Evolutionary conservation across 495 filamentous ascomycete species (phyloP), one percentile per base, ranked within the genome.

Genomic region (Aspergillus affinis): DNA sequence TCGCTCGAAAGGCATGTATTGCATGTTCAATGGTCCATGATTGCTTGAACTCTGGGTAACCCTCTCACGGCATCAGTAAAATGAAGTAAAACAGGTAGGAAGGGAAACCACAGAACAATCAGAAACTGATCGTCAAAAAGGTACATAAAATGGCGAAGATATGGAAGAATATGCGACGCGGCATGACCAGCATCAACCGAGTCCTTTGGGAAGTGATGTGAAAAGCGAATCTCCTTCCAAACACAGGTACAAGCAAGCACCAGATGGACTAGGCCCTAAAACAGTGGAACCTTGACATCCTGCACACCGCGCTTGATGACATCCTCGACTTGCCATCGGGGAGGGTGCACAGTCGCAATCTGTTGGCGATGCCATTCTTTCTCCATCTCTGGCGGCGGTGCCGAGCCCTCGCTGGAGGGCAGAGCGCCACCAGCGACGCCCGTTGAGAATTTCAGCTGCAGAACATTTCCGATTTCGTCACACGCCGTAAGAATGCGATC

Each of bases 371-470:
- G 74, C 69, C 84, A 85, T 59, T 84, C 81, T 78, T 84, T 85
- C 68, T 88, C 86, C 72, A 86, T 81, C 75, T 94, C 88, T 64
- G 86, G 85, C 52, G 91, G 87, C 5, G 82, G 81, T 3, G 82
- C 81, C 63, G 88, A 78, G 6, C 87, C 90, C 23, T 89, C 88
- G 12, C 84, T 82, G 23, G 88, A 74, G 12, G 92, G 88, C 55
- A 89, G 79, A 13, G 88, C 86, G 52, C 94, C 94, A 58, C 94
- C 94, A 7, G 94, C 92, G 61, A 97, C 83, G 60, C 94, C 94
- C 18, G 90, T 95, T 2, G 92, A 95, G 77, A 95, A 97, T 75
- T 98, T 98, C 66, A 98, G 78, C 69, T 98, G 93, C 21, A 98
- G 79, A 45, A 94, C 83, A 69, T 96, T 89, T 59, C 93, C 93